Conservation (phyloP, 1,284 basidiomycete genomes). For the Sporisorium iseilematis-ciliati region DNA sequence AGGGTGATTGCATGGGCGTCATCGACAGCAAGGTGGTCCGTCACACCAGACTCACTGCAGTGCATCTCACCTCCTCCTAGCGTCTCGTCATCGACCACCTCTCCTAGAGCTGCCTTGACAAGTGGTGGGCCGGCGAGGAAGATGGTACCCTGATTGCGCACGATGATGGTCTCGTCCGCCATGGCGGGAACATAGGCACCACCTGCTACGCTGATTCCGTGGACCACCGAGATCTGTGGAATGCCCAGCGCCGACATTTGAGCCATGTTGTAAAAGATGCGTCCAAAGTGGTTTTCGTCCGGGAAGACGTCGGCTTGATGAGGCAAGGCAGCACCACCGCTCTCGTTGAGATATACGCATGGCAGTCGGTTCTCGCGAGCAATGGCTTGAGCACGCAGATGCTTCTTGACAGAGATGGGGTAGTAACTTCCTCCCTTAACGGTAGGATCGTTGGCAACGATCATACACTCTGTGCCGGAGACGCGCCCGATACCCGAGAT, state of each 20-base stretch:
- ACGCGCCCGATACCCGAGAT: conserved; percentile 89
- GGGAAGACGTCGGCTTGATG: conserved; percentile 92
- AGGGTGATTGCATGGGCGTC: conserved; percentile 90
- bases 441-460: conserved; percentile 88
- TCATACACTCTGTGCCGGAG: conserved; percentile 82
- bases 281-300: conserved; percentile 91
- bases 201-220: conserved; percentile 90
- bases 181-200: conserved; percentile 95
- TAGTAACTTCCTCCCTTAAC: conserved; percentile 72
- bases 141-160: conserved; percentile 90
- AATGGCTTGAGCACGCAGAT: conserved; percentile 91
- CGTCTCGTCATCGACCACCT: conserved; percentile 89
- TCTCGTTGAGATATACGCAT: conserved; percentile 93
- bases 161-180: conserved; percentile 91
- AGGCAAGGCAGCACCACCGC: conserved; percentile 90
- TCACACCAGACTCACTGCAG: conserved; percentile 90
- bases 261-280: conserved; percentile 98
- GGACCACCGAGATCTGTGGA: conserved; percentile 91
- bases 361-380: conserved; percentile 89
- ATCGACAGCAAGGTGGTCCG: conserved; percentile 88
- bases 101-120: conserved; percentile 94
- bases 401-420: conserved; percentile 94
- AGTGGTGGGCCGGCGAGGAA: conserved; percentile 96
- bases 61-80: conserved; percentile 92
- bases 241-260: conserved; percentile 90